Evolutionary conservation across 2,329 filamentous ascomycete genomes (phyloP), one percentile per base, ranked within the genome.

Genomic region (Colletotrichum simmondsii): DNA sequence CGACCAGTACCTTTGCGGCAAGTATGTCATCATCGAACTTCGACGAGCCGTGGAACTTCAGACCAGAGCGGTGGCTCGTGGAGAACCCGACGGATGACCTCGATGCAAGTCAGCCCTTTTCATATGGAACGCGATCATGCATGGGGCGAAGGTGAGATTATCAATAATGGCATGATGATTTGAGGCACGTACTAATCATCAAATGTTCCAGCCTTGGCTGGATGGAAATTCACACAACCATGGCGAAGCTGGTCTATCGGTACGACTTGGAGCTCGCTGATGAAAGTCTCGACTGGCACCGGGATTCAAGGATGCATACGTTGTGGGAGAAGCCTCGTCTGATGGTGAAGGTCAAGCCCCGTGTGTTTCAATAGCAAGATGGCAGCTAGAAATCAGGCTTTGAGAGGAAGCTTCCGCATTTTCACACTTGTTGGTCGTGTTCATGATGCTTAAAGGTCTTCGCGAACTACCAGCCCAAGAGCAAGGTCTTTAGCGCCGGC

Each of bases 21-120:
- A 49, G 16, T 14, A 66, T 66, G 53, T 37, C n/a, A 11, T 37
- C 35, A 2, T 30, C 35, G 24, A 59, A 66, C 37, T 66, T 66
- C 12, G 14, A 26, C 8, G 8, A n/a, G 22, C 54, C 64, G 10
- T 22, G 32, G 64, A 8, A 66, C 10, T 52, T 66, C 7, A 24
- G 26, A 24, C 64, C 64, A 11, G 32, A 32, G 11, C 42, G 64
- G 52, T 66, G 64, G 64, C 14, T 32, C 14, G 22, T 19, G 22
- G 26, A 16, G 7, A n/a, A 59, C 5, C 7, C 30, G 5, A 26
- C 7, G 5, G 63, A 66, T 12, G 30, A n/a, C 16, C 14, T 66
- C 19, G 54, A 66, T 16, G 63, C 63, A 19, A 66, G 63, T 37
- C 30, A 24, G 63, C 63, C 63, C 22, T 66, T 66, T 35, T 66